Percentiles rank a stretch among this genome's conserved stretches.
Conservation (phyloP, 495 filamentous ascomycete species). For the Pseudoneurospora amorphoporcata region DNA sequence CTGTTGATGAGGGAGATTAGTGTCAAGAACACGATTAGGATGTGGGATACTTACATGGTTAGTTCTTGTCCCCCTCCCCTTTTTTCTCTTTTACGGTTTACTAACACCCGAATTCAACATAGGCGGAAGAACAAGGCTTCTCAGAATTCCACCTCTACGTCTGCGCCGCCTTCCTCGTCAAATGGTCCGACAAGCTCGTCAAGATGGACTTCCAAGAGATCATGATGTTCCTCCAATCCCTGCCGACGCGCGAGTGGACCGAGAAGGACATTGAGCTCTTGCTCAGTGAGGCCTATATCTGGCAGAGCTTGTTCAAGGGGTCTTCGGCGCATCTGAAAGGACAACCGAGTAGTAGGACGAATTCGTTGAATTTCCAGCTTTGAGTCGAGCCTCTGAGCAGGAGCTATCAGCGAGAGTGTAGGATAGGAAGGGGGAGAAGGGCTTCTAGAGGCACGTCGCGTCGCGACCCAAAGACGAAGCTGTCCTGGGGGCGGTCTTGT, state of each 20-base stretch:
- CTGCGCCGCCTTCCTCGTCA: slow-evolving; percentile 96
- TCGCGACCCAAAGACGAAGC: too few relatives aligned
- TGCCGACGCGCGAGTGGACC: slow-evolving; percentile 91
- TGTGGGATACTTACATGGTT: slow-evolving; percentile 99
- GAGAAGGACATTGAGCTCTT: slow-evolving; percentile 96
- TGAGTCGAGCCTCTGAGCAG: slow-evolving; percentile 9
- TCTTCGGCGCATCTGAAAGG: slow-evolving; percentile 72
- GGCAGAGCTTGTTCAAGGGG: slow-evolving; percentile 86
- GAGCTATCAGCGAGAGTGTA: not conserved
- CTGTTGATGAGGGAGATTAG: slow-evolving; percentile 94
- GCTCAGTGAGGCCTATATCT: slow-evolving; percentile 91
- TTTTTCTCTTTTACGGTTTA: not conserved
- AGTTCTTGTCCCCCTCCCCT: slow-evolving; percentile 13
- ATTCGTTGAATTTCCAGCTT: slow-evolving; percentile 33
- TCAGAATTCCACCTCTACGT: slow-evolving; percentile 97
- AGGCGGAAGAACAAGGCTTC: slow-evolving; percentile 98
- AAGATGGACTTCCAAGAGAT: slow-evolving; percentile 98
- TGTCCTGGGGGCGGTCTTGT: too few relatives aligned
- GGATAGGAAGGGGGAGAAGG: not conserved
- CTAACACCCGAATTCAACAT: slow-evolving; percentile 2
- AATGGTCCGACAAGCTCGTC: slow-evolving; percentile 88
- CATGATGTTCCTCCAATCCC: slow-evolving; percentile 97
- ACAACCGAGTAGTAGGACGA: slow-evolving; percentile 22
- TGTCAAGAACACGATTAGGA: slow-evolving; percentile 89
- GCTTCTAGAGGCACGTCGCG: not conserved